Evolutionary conservation across 2,329 filamentous ascomycete genomes (phyloP), one percentile per base, ranked within the genome.

Genomic region (Juglanconis sp.): DNA sequence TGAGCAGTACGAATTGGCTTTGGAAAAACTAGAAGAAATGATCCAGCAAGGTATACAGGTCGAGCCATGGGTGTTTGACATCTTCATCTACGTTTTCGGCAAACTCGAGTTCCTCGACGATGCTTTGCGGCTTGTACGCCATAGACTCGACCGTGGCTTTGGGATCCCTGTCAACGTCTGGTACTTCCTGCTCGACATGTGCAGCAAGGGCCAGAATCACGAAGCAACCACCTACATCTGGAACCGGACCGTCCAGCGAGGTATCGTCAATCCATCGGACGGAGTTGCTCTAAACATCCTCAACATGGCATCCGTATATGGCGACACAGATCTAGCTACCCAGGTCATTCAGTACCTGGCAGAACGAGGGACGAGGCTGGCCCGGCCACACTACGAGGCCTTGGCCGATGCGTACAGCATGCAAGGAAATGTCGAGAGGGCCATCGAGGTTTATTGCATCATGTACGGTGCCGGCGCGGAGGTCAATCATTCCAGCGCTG

Each of bases 1-100:
- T 67, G 85, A 87, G 1, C 89, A 96, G 68, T 87, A 91, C 64
- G 95, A 98, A 74, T 77, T 93, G 64, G 93, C 92, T 1, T 77
- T 96, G 60, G 80, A 84, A 55, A 85, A 85, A 65, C 73, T 96
- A 47, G 87, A 91, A 42, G 75, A 82, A 30, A 85, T 96, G 81
- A 76, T 85, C 47, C 75, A 79, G 55, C 79, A 83, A 53, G 77
- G 79, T 3, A 76, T 84, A 1, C 68, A 67, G 2, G 75, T 93
- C 4, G 81, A 88, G 35, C 69, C 78, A 0, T 97, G 92, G 92
- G 79, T 96, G 7, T 88, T 88, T 68, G 89, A 93, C 67, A 82
- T 94, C 62, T 87, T 93, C 56, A 81, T 92, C 58, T 90, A 90
- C 69, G 84, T 84, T 24, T 82, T 97, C 47, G 86, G 86, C 49